A percentile compares a stretch with the other conserved stretches of the same genome.
phyloP scores from a whole-genome alignment of 2,329 filamentous ascomycete genomes.

The Chrysoporthe cubensis region DNA sequence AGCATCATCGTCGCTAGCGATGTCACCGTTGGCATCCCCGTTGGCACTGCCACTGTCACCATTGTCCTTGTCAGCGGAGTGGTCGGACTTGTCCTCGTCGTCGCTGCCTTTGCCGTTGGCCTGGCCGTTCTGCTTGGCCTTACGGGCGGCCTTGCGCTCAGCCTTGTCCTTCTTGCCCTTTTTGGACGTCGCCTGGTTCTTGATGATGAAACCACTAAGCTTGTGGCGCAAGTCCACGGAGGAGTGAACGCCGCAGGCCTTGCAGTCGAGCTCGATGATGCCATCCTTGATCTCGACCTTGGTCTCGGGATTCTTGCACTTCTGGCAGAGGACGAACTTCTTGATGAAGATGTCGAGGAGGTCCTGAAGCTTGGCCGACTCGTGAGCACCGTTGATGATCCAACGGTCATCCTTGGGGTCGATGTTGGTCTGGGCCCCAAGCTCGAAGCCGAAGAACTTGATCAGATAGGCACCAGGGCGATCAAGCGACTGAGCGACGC shows the following conservation, averaged over 20 bases:
- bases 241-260: conserved; percentile 93
- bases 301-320: conserved; percentile 99
- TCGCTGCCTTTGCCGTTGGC: conserved; percentile 59
- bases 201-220: conserved; percentile 95
- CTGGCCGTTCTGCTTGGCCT: conserved; percentile 78
- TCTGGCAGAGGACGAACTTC: conserved; percentile 99
- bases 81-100: conserved; percentile 58
- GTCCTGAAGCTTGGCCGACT: conserved; percentile 93
- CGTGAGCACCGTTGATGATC: conserved; percentile 99
- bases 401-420: conserved; percentile 97
- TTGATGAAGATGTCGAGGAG: conserved; percentile 98
- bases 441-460: conserved; percentile 99
- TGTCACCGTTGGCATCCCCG: conserved; percentile 63
- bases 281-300: conserved; percentile 94
- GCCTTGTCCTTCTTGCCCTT: conserved; percentile 99
- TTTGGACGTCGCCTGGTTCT: conserved; percentile 74
- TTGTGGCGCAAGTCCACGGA: conserved; percentile 93
- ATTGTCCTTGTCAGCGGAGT: conserved; percentile 50
- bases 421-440: conserved; percentile 97
- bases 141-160: conserved; percentile 86
- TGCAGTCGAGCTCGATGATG: conserved; percentile 93
- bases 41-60: conserved; percentile 55
- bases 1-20: conserved; percentile 82
- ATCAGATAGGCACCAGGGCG: conserved; percentile 94
- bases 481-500: conserved; percentile 87